Conservation (phyloP, 768 basidiomycete species). For the Nevesoporus exiguus region DNA sequence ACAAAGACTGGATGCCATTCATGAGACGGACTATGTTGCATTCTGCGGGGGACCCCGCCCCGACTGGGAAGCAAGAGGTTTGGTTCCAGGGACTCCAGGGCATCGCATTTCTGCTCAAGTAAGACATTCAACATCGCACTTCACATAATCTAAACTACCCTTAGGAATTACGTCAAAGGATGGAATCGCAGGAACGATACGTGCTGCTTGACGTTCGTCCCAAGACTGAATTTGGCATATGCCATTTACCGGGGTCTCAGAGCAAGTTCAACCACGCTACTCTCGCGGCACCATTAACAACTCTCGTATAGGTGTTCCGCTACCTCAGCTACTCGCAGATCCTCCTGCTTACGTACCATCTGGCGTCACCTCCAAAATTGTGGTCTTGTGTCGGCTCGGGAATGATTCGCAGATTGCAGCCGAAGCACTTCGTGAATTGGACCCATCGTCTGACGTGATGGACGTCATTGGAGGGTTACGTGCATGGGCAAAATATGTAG, state of each 20-base stretch:
- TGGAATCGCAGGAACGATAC: slow-evolving; percentile 30
- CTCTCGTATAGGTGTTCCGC: slow-evolving; percentile 62
- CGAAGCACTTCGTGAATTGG: slow-evolving; percentile 33
- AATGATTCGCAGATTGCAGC: slow-evolving; percentile 94
- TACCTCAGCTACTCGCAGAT: slow-evolving; percentile 58
- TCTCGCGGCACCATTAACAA: neutral
- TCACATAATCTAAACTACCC: slow-evolving; percentile 1
- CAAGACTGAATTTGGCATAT: slow-evolving; percentile 80
- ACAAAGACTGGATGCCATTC: slow-evolving; percentile 43
- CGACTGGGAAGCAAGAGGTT: slow-evolving; percentile 60
- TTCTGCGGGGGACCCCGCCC: slow-evolving; percentile 78
- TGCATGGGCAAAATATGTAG: slow-evolving; percentile 76
- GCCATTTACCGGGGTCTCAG: slow-evolving; percentile 66
- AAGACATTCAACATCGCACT: slow-evolving; percentile 1
- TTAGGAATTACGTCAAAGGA: slow-evolving; percentile 47
- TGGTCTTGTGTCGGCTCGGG: slow-evolving; percentile 81
- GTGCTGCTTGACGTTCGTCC: slow-evolving; percentile 78
- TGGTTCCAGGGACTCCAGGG: slow-evolving; percentile 38
- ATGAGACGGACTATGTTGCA: slow-evolving; percentile 71
- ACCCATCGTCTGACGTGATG: slow-evolving; percentile 37
- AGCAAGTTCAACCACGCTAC: slow-evolving; percentile 47
- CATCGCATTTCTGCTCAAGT: slow-evolving; percentile 46
- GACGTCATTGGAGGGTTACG: slow-evolving; percentile 81
- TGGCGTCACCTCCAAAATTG: slow-evolving; percentile 29
- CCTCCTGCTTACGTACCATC: slow-evolving; percentile 46